Conservation (phyloP, 1,284 basidiomycete genomes). For the Omphalotus olearius region DNA sequence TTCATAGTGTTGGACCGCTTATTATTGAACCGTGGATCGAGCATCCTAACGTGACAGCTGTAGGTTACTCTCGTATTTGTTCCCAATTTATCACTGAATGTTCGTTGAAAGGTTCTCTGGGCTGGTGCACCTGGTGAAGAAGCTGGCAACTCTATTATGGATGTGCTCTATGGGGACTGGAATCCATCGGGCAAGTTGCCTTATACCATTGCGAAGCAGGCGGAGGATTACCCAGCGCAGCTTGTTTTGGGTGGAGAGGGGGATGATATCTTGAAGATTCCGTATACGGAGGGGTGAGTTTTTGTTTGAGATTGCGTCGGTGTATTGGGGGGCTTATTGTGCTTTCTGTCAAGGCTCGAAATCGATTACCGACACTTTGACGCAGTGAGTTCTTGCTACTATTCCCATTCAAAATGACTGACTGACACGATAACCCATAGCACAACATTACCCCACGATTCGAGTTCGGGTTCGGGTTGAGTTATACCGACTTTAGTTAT, state of each 20-base stretch:
- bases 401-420: background rate
- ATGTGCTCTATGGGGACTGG: constrained; percentile 66
- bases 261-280: constrained; percentile 44
- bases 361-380: constrained; percentile 83
- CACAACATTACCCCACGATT: constrained; percentile 57
- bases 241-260: constrained; percentile 41
- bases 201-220: constrained; percentile 74
- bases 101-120: constrained; percentile 43
- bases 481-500: constrained; percentile 79
- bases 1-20: constrained; percentile 74
- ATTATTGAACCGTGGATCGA: constrained; percentile 78
- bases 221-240: constrained; percentile 63
- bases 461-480: constrained; percentile 83
- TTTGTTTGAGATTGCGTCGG: no score
- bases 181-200: constrained; percentile 78
- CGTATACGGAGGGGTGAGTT: constrained; percentile 50
- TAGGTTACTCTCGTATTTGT: constrained; percentile 18
- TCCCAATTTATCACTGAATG: constrained; percentile 1
- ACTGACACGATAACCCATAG: constrained; percentile 18
- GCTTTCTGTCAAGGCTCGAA: constrained; percentile 34
- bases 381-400: constrained; percentile 35
- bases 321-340: background rate
- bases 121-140: constrained; percentile 75
- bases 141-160: constrained; percentile 70
- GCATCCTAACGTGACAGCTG: constrained; percentile 60